Evolutionary conservation across 2,329 filamentous ascomycete species (phyloP).

Genomic region (Hysterium pulicare): DNA sequence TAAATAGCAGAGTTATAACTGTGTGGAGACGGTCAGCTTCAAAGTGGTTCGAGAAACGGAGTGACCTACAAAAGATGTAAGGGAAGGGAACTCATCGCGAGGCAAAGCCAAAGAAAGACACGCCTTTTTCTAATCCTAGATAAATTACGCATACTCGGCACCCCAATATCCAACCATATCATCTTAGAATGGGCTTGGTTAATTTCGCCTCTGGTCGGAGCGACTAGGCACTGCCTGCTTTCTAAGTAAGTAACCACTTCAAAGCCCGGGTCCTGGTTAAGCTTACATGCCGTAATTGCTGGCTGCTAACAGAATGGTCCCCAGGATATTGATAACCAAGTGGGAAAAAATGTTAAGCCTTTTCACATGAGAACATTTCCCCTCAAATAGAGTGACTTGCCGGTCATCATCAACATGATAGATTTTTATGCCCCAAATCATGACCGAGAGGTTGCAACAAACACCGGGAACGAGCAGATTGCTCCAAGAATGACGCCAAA

Average conservation of each 20-base stretch:
- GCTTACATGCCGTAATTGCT: slow-evolving; percentile 54
- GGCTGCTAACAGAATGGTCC: slow-evolving; percentile 44
- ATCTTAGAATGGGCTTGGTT: slow-evolving; percentile 44
- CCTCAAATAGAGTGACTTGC: slow-evolving; percentile 12
- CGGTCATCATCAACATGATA: not conserved
- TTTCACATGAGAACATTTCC: slow-evolving; percentile 15
- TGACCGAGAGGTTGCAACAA: slow-evolving; percentile 13
- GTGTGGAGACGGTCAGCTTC: no score
- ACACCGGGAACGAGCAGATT: no score
- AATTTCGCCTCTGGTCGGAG: slow-evolving; percentile 49
- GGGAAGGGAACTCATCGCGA: slow-evolving; percentile 24
- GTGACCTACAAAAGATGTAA: slow-evolving; percentile 28
- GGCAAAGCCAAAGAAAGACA: slow-evolving; percentile 16
- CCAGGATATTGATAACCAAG: slow-evolving; percentile 48
- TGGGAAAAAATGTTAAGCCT: slow-evolving; percentile 29
- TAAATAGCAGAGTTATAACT: slow-evolving; percentile 28
- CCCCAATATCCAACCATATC: slow-evolving; percentile 40
- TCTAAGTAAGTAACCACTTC: no score
- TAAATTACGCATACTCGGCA: slow-evolving; percentile 42
- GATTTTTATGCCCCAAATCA: slow-evolving; percentile 10
- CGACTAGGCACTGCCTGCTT: no score
- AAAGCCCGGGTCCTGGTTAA: no score
- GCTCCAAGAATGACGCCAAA: no score
- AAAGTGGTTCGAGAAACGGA: no score
- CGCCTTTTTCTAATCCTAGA: slow-evolving; percentile 16